Evolutionary conservation across 106 monocot species (phyloP), one percentile per base, ranked within the genome.

Genomic region (Iris macrosiphon): DNA sequence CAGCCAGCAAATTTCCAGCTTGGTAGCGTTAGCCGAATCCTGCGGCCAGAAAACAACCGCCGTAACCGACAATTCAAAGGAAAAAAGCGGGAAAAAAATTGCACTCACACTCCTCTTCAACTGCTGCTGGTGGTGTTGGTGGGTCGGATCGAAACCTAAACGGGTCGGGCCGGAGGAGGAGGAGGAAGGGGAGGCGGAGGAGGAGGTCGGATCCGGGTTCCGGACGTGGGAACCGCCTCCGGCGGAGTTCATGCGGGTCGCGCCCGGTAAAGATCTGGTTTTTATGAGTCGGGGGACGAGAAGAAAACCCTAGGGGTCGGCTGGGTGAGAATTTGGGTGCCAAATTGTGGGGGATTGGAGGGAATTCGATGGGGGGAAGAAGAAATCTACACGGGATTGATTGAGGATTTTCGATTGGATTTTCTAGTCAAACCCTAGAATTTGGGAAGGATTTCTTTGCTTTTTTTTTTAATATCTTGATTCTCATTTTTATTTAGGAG

Each of bases 131-230:
- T 67, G 66, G 23, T 67, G 66, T 2, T 60, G 64, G 28, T 69
- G 75, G 21, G 45, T 34, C 9, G 66, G 53, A 4, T 81, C 76
- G 11, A 76, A 62, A 39, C 60, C 68, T 60, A 76, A 28, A 14
- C 69, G 77, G 30, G 55, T 45, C 42, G 67, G 44, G n/a, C 63
- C 69, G 18, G 66, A 63, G 11, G 63, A 60, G 6, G 68, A 66
- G 3, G 80, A 77, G n/a, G 80, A 69, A 7, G 85, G 69, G 14
- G 85, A 72, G 8, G 85, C 73, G 9, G 79, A 62, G 3, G 80
- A 79, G 8, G 76, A 61, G 0, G 71, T 27, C 4, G 76, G 24
- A 19, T n/a, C 57, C 38, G 13, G 57, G 43, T 56, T 61, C 61
- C 68, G 71, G 34, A 21, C 54, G 52, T 39, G 62, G 44, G 55